Percentiles rank a stretch among this genome's conserved stretches.
These are phyloP conservation scores for Barnettozyma botsteinii DNA, from an alignment of 805 yeast species.

Conservation along the genomic window DNA sequence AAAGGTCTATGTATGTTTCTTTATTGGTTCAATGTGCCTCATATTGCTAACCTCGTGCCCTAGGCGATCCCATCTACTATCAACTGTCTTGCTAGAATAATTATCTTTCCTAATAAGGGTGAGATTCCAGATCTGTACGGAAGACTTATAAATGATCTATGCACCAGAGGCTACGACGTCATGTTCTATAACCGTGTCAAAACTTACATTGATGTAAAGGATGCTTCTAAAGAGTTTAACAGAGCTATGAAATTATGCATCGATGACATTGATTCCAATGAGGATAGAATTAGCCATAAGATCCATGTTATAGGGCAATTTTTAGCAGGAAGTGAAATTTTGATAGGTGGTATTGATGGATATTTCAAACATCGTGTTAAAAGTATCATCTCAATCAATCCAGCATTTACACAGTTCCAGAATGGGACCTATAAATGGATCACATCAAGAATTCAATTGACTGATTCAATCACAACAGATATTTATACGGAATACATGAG, in stretches of 20 bases:
- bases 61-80: constrained; percentile 7
- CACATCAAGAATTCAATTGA: neutral
- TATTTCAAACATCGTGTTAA: constrained; percentile 11
- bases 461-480: neutral
- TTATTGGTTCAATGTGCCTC: neutral
- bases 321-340: constrained; percentile 15
- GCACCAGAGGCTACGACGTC: constrained; percentile 17
- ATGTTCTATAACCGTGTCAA: constrained; percentile 12
- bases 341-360: constrained; percentile 18
- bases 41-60: neutral
- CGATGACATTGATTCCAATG: constrained; percentile 14
- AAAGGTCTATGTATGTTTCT: no score
- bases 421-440: neutral
- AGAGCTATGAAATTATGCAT: constrained; percentile 17
- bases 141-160: constrained; percentile 14
- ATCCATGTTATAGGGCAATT: constrained; percentile 16
- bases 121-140: constrained; percentile 15
- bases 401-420: constrained; percentile 8
- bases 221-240: constrained; percentile 15
- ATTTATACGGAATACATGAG: neutral
- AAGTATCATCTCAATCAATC: constrained; percentile 18
- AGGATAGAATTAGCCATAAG: neutral
- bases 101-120: constrained; percentile 18
- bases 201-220: constrained; percentile 7
- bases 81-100: constrained; percentile 14